Base-by-base conservation (phyloP, 2,329 filamentous ascomycete genomes). In the Xylariaceae sp. region DNA sequence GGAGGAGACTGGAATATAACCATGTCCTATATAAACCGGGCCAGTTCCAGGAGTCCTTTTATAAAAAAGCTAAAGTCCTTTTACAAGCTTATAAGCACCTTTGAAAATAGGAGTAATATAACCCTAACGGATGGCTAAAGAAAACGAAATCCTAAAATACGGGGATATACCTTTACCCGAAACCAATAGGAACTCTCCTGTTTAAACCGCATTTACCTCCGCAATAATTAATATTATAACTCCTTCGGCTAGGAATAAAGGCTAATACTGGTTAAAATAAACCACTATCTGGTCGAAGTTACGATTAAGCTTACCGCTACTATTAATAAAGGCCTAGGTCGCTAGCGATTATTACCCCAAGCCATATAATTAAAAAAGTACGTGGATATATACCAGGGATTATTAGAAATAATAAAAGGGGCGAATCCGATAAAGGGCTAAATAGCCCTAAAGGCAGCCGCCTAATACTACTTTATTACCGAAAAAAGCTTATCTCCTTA, bases 51-150 rank as follows among this genome's bases (percentile, higher is more conserved):
- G 8, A 17, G 5, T 12, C 12, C 8, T 21, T 32, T 5, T 12
- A 32, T 32, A 32, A 32, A 32, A 10, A 32, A 22, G 14, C 14
- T 13, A 22, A 32, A 19, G 5, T 13, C 10, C 19, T 14, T 6
- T 9, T 29, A 21, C 12, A 29, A 29, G 19, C 6, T 9, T 26
- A 22, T 22, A 29, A 35, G 29, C 8, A 19, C 18, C n/a, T 29
- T 29, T 35, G 18, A 35, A 29, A 32, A 15, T 6, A 13, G 21
- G 6, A 22, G 21, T 32, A 32, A 32, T 22, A 32, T 23, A 9
- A 13, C 13, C 13, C 23, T 32, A 32, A 32, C 23, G 5, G 23
- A 32, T 24, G 17, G 17, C 10, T 32, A 32, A 24, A 6, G 17
- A 22, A 24, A 22, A 10, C 11, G 11, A 8, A 32, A 32, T 17